Conservation (phyloP, 2,329 filamentous ascomycete genomes). For the Epichloe baconii region DNA sequence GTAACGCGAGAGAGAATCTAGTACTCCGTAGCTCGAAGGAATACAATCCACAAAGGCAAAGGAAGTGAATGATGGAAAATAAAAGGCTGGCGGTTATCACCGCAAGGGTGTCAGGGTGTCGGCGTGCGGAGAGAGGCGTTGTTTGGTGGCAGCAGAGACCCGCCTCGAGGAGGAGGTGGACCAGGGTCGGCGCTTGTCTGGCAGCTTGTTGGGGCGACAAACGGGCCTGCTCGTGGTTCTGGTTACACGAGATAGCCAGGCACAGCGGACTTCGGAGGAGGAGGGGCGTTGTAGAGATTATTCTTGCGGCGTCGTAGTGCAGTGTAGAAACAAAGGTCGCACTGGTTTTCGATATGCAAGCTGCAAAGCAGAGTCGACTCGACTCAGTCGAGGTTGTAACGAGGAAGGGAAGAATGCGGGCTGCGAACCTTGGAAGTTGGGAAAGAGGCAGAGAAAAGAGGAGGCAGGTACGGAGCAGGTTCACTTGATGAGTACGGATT, state of each 20-base stretch:
- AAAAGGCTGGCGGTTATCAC: slow-evolving; percentile 3
- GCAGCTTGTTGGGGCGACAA: background rate
- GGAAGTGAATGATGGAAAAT: slow-evolving; percentile 6
- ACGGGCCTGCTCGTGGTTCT: slow-evolving; percentile 2
- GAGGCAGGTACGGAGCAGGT: background rate
- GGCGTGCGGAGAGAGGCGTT: slow-evolving; percentile 2
- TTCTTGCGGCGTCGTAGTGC: background rate
- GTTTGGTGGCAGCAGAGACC: slow-evolving; percentile 1
- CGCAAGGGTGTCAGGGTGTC: background rate
- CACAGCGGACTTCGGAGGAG: background rate
- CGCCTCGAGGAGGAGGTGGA: slow-evolving; percentile 3
- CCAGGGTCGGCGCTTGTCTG: slow-evolving; percentile 7
- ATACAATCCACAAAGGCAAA: slow-evolving; percentile 6
- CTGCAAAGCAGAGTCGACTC: background rate
- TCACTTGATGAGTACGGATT: too few relatives aligned
- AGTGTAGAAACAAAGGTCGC: background rate
- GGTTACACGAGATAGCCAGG: slow-evolving; percentile 2
- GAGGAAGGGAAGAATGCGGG: background rate
- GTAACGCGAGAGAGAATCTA: slow-evolving; percentile 6
- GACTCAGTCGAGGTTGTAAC: background rate
- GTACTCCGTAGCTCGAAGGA: too few relatives aligned
- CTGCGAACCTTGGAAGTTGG: background rate
- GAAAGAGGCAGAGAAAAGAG: background rate
- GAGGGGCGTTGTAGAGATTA: background rate
- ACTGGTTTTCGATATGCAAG: background rate